phyloP scores from a whole-genome alignment of 495 filamentous ascomycete species.

The Hypoxylon subgilvum region DNA sequence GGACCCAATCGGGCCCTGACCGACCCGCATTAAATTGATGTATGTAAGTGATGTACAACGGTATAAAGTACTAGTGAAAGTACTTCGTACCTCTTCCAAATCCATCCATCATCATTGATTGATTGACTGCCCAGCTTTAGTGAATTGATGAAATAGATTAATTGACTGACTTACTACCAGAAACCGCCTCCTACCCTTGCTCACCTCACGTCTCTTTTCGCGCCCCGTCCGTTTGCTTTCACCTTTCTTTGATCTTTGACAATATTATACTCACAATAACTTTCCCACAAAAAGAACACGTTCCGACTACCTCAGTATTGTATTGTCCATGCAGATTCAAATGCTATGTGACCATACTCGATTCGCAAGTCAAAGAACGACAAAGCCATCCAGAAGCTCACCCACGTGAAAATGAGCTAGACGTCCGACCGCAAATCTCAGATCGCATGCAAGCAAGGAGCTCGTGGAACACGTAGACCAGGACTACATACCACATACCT shows the following conservation, averaged over 20 bases:
- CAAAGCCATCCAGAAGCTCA: not conserved
- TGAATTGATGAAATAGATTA: too few species aligned
- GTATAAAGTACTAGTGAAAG: too few species aligned
- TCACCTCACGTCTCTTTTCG: not conserved
- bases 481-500: too few species aligned
- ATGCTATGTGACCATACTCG: conserved; percentile 17
- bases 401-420: conserved; percentile 21
- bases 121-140: too few species aligned
- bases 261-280: conserved; percentile 15
- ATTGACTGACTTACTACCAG: too few species aligned
- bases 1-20: conserved; percentile 14
- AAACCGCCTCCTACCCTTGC: too few species aligned
- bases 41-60: too few species aligned
- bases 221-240: conserved; percentile 19
- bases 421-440: conserved; percentile 5
- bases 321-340: conserved; percentile 17
- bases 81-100: too few species aligned
- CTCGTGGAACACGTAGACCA: conserved; percentile 11
- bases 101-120: conserved; percentile 17
- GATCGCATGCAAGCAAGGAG: conserved; percentile 5
- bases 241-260: conserved; percentile 16
- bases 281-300: conserved; percentile 6
- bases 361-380: conserved; percentile 1
- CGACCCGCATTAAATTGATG: conserved; percentile 33
- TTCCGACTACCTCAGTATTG: not conserved